Evolutionary conservation across 2,329 filamentous ascomycete species (phyloP).

Genomic region (Botrytis cinerea): DNA sequence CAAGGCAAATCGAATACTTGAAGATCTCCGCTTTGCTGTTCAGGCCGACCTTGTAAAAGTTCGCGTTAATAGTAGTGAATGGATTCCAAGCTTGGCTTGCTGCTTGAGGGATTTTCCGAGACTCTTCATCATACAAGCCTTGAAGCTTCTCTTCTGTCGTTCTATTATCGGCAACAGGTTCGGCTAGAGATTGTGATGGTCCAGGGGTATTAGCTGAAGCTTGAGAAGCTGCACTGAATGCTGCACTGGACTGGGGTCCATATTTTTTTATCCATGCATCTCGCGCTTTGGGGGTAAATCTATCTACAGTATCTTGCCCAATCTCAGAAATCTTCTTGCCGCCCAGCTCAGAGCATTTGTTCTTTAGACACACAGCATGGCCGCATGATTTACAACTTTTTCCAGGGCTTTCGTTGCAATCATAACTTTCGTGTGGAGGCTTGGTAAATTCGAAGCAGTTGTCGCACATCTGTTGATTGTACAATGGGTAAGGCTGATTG

Average conservation of each 20-base stretch:
- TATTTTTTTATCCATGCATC: neutral
- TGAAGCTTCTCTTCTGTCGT: neutral
- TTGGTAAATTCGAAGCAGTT: neutral
- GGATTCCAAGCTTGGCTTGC: neutral
- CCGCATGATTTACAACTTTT: neutral
- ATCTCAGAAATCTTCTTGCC: neutral
- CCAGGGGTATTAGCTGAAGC: neutral
- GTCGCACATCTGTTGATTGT: neutral
- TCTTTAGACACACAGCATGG: neutral
- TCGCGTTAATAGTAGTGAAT: neutral
- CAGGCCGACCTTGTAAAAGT: neutral
- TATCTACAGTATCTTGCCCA: neutral
- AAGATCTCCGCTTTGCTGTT: neutral
- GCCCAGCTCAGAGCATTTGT: neutral
- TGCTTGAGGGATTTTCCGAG: neutral
- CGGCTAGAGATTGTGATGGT: neutral
- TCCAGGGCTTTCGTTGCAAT: neutral
- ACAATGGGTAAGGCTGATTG: neutral
- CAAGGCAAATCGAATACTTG: neutral
- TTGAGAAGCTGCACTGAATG: neutral
- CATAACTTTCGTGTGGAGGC: neutral
- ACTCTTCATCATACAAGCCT: neutral
- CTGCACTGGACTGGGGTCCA: neutral
- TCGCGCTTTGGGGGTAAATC: neutral
- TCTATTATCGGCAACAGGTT: neutral